Percentiles rank a stretch among this genome's conserved stretches.
Conservation (phyloP, 2,329 filamentous ascomycete genomes). For the Fusarium paranaense region DNA sequence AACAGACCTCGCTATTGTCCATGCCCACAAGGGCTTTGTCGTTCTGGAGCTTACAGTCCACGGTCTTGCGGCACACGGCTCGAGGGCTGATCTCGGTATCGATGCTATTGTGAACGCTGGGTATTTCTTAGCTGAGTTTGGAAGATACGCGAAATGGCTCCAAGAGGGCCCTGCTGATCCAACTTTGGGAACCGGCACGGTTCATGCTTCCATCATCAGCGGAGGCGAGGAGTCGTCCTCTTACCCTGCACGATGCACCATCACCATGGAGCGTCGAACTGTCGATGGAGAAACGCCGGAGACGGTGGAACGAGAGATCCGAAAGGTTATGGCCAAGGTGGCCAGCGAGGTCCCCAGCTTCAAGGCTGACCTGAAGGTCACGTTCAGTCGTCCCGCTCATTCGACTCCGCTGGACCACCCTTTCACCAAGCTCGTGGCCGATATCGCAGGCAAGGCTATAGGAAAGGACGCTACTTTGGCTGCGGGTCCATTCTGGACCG, state of each 20-base stretch:
- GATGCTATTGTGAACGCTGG: slow-evolving; percentile 63
- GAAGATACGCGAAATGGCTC: slow-evolving; percentile 54
- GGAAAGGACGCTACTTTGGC: slow-evolving; percentile 42
- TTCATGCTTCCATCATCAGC: slow-evolving; percentile 61
- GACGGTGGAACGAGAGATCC: slow-evolving; percentile 52
- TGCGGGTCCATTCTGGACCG: slow-evolving; percentile 59
- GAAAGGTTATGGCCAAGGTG: slow-evolving; percentile 50
- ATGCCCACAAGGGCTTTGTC: slow-evolving; percentile 64
- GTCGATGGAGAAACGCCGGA: slow-evolving; percentile 56
- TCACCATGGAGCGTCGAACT: slow-evolving; percentile 62
- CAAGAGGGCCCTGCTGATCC: slow-evolving; percentile 43
- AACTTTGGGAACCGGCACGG: slow-evolving; percentile 51
- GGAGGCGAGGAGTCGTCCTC: slow-evolving; percentile 65
- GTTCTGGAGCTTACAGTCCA: slow-evolving; percentile 57
- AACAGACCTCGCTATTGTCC: slow-evolving; percentile 55
- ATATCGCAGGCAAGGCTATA: slow-evolving; percentile 44
- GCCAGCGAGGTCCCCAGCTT: slow-evolving; percentile 51
- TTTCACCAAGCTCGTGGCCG: slow-evolving; percentile 50
- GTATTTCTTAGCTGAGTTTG: slow-evolving; percentile 59
- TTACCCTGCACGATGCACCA: slow-evolving; percentile 61
- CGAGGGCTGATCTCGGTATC: slow-evolving; percentile 56
- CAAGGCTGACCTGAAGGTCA: slow-evolving; percentile 53
- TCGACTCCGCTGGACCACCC: slow-evolving; percentile 54
- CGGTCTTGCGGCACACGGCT: slow-evolving; percentile 58
- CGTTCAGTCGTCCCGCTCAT: slow-evolving; percentile 57